A percentile compares a stretch with the other conserved stretches of the same genome.
Conservation (phyloP, 306 rosid genomes). For the Prunus fruticosa region DNA sequence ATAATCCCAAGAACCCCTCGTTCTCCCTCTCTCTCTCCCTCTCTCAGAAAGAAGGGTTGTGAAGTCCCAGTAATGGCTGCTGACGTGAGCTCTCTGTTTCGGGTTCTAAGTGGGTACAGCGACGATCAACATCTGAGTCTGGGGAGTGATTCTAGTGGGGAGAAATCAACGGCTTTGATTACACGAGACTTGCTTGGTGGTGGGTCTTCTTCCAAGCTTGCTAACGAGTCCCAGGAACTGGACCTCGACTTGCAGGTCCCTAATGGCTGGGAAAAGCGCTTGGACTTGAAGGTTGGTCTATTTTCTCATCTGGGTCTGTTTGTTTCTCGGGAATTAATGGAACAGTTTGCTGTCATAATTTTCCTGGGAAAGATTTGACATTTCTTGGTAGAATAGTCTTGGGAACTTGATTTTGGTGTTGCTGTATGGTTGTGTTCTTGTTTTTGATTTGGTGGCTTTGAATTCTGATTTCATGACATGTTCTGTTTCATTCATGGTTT, state of each 20-base stretch:
- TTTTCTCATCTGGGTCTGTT: constrained; percentile 17
- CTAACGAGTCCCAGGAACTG: constrained; percentile 69
- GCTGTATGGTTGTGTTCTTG: background rate
- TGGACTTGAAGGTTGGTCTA: constrained; percentile 78
- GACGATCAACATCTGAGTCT: constrained; percentile 71
- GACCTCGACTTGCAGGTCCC: constrained; percentile 99
- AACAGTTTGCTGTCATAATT: background rate
- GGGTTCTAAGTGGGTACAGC: constrained; percentile 58
- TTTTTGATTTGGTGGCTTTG: background rate
- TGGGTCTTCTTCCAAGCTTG: constrained; percentile 42
- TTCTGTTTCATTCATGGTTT: background rate
- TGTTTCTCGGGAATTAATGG: constrained; percentile 25
- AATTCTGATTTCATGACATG: background rate
- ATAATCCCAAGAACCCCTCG: constrained; percentile 19
- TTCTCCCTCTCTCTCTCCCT: constrained; percentile 18
- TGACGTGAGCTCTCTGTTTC: constrained; percentile 71
- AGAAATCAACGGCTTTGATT: constrained; percentile 73
- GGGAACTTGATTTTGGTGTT: background rate
- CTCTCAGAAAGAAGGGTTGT: constrained; percentile 10
- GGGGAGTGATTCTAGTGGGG: constrained; percentile 53
- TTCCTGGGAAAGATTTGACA: background rate
- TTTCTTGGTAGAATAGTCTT: background rate
- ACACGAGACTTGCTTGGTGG: constrained; percentile 86
- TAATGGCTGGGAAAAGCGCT: constrained; percentile 83
- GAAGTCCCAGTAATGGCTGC: constrained; percentile 61